Percentiles rank a stretch among this genome's conserved stretches.
Conservation (phyloP, 352 stramenopile genomes). For the Globisporangium acanthophoron region DNA sequence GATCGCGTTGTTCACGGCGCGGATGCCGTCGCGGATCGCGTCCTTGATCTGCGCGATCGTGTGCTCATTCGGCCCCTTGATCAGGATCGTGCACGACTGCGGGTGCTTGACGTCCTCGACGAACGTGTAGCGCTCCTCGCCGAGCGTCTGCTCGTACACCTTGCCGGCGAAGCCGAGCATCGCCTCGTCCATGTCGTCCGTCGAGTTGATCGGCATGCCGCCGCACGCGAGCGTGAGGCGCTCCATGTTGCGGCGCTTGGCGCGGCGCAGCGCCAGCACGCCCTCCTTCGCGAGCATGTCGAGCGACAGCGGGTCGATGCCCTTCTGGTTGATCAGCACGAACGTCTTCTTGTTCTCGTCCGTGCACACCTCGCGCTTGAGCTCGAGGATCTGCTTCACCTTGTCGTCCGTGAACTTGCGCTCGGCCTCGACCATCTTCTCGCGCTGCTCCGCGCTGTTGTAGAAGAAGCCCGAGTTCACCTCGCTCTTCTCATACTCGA, state of each 20-base stretch:
- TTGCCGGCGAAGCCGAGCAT: slow-evolving; percentile 96
- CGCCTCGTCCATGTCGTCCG: slow-evolving; percentile 95
- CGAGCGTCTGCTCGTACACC: slow-evolving; percentile 97
- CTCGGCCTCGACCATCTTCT: slow-evolving; percentile 96
- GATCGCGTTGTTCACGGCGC: slow-evolving; percentile 98
- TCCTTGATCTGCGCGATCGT: slow-evolving; percentile 99
- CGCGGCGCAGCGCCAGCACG: slow-evolving; percentile 96
- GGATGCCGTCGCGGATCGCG: slow-evolving; percentile 96
- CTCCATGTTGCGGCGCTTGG: slow-evolving; percentile 99
- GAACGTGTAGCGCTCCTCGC: slow-evolving; percentile 99
- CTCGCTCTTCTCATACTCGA: slow-evolving; percentile 99
- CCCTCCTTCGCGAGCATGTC: slow-evolving; percentile 99
- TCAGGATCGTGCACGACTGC: slow-evolving; percentile 97
- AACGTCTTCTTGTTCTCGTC: slow-evolving; percentile 96
- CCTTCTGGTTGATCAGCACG: slow-evolving; percentile 99
- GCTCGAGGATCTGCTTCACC: slow-evolving; percentile 96
- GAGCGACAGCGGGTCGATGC: slow-evolving; percentile 97
- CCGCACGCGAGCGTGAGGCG: slow-evolving; percentile 98
- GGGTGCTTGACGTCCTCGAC: slow-evolving; percentile 97
- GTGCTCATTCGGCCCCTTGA: slow-evolving; percentile 98
- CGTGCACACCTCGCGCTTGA: slow-evolving; percentile 97
- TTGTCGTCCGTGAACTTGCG: slow-evolving; percentile 96
- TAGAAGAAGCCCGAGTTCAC: slow-evolving; percentile 99
- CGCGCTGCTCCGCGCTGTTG: slow-evolving; percentile 96
- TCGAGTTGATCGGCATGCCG: slow-evolving; percentile 96